phyloP scores from a whole-genome alignment of 805 yeast species.

The Sugiyamaella floridensis region DNA sequence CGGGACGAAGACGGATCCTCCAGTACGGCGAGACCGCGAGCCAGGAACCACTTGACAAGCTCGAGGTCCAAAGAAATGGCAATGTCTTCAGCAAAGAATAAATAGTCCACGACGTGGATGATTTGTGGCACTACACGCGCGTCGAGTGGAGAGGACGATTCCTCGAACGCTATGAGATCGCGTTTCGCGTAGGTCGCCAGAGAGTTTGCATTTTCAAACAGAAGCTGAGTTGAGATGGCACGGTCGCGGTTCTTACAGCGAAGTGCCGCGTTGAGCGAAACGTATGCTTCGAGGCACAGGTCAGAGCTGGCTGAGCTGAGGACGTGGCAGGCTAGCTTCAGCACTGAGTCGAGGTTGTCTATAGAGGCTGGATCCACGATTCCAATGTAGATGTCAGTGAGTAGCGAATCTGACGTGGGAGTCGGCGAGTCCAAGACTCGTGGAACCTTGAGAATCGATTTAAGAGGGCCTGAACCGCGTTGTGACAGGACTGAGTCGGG shows the following conservation, averaged over 20 bases:
- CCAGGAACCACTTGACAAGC: conserved; percentile 14
- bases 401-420: not conserved
- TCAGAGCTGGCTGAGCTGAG: not conserved
- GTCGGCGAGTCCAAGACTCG: not conserved
- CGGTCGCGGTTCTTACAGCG: conserved; percentile 2
- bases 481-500: not conserved
- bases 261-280: conserved; percentile 12
- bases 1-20: conserved; percentile 12
- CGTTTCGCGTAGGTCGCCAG: conserved; percentile 13
- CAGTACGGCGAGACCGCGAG: conserved; percentile 15
- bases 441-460: not conserved
- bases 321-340: conserved; percentile 10
- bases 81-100: conserved; percentile 14
- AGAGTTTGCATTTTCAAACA: conserved; percentile 8
- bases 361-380: conserved; percentile 6
- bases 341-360: conserved; percentile 10
- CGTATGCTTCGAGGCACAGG: conserved; percentile 9
- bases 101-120: conserved; percentile 17
- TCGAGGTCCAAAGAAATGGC: conserved; percentile 14
- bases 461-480: not conserved
- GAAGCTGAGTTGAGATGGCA: conserved; percentile 12
- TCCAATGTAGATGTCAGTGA: conserved; percentile 13
- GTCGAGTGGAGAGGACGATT: conserved; percentile 10
- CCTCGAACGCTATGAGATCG: conserved; percentile 13
- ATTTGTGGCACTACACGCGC: conserved; percentile 12